Percentiles rank a stretch among this genome's conserved stretches.
These are phyloP conservation scores for Hippophae gyantsensis DNA, from an alignment of 306 rosid genomes.

Conservation along the genomic window DNA sequence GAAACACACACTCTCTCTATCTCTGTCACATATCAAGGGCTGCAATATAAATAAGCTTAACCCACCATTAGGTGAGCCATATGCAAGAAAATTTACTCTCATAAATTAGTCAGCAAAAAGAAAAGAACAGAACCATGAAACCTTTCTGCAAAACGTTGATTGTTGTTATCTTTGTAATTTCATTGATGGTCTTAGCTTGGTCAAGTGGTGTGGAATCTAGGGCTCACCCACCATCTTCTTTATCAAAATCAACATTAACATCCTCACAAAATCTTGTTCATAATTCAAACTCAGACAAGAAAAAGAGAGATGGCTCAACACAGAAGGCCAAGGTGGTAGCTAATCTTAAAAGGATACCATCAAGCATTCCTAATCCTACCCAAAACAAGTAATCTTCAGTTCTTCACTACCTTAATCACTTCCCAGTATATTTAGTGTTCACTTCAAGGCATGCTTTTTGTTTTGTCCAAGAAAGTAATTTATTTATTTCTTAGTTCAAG, in stretches of 20 bases:
- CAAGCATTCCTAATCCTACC: constrained; percentile 72
- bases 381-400: constrained; percentile 58
- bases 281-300: constrained; percentile 2
- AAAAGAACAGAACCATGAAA: constrained; percentile 33
- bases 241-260: constrained; percentile 4
- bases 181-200: constrained; percentile 33
- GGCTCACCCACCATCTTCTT: constrained; percentile 22
- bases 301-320: constrained; percentile 19
- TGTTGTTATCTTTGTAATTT: constrained; percentile 27
- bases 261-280: constrained; percentile 13
- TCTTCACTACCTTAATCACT: neutral
- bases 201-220: constrained; percentile 34
- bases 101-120: too few relatives aligned
- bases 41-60: too few relatives aligned
- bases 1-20: too few relatives aligned
- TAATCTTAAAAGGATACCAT: constrained; percentile 61
- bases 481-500: too few relatives aligned
- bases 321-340: constrained; percentile 13
- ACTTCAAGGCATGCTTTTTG: constrained; percentile 10
- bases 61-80: too few relatives aligned
- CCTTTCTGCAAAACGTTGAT: constrained; percentile 32
- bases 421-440: constrained; percentile 13
- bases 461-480: constrained; percentile 29
- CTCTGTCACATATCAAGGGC: too few relatives aligned
- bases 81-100: too few relatives aligned